Conservation (phyloP, 768 basidiomycete genomes). For the Auriscalpium vulgare region DNA sequence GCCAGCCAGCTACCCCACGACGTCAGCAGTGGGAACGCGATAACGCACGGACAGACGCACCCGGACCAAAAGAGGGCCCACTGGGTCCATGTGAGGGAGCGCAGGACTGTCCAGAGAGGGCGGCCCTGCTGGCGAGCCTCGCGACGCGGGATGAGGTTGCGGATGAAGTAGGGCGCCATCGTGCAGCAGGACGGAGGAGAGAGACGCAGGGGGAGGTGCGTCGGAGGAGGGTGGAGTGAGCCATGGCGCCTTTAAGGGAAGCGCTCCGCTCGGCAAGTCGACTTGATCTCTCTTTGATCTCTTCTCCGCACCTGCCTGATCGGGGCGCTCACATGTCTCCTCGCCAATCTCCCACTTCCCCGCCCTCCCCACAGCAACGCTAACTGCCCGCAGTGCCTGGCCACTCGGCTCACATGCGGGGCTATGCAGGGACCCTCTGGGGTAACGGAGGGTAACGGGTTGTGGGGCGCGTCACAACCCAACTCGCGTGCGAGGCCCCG, state of each 20-base stretch:
- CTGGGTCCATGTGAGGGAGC: constrained; percentile 37
- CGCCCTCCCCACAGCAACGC: not conserved
- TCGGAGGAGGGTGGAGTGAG: not conserved
- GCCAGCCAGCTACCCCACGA: constrained; percentile 55
- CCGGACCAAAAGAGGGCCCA: constrained; percentile 50
- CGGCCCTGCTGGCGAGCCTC: constrained; percentile 4
- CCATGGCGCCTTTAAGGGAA: not conserved
- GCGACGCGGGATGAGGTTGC: constrained; percentile 5
- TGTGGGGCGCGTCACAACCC: too few species aligned
- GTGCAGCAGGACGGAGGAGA: not conserved
- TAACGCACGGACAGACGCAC: constrained; percentile 19
- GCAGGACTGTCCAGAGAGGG: constrained; percentile 33
- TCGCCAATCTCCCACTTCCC: not conserved
- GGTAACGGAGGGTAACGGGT: too few species aligned
- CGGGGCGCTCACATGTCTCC: not conserved
- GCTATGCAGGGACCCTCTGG: too few species aligned
- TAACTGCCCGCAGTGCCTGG: too few species aligned
- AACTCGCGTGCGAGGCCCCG: too few species aligned
- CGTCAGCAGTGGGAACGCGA: not conserved
- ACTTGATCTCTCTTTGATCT: not conserved
- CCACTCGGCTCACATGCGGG: too few species aligned
- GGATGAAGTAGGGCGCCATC: constrained; percentile 12
- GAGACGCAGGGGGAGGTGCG: not conserved
- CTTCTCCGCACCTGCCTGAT: not conserved
- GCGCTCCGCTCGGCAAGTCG: not conserved